phyloP scores from a whole-genome alignment of 768 basidiomycete species.

The Kwoniella dejecticola region DNA sequence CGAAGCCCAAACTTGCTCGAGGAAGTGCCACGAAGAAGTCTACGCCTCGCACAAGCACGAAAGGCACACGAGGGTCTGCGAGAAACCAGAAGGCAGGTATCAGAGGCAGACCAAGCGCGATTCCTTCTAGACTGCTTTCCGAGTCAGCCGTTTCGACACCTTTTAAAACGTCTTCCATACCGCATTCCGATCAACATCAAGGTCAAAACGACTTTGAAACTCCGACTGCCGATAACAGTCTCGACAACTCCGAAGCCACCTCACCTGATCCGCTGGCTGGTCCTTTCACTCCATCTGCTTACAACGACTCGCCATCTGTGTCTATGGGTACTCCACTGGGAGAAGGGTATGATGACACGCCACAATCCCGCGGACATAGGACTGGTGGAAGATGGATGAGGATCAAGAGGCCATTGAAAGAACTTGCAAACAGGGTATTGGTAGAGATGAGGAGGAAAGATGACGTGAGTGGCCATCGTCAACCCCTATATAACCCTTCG shows the following conservation, averaged over 20 bases:
- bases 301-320: neutral
- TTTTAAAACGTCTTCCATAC: slow-evolving; percentile 2
- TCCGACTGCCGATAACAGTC: neutral
- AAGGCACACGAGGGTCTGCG: slow-evolving; percentile 8
- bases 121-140: slow-evolving; percentile 32
- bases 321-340: slow-evolving; percentile 5
- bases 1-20: neutral
- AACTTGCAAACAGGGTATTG: slow-evolving; percentile 45
- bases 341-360: slow-evolving; percentile 10
- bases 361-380: slow-evolving; percentile 44
- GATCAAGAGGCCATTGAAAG: slow-evolving; percentile 46
- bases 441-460: slow-evolving; percentile 48
- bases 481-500: too few relatives aligned
- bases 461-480: slow-evolving; percentile 45
- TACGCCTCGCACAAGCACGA: neutral
- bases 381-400: slow-evolving; percentile 60
- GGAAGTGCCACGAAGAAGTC: neutral
- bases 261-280: slow-evolving; percentile 22
- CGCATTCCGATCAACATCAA: slow-evolving; percentile 1
- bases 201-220: slow-evolving; percentile 11
- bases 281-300: slow-evolving; percentile 17
- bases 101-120: slow-evolving; percentile 24
- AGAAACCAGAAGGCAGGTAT: neutral
- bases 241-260: slow-evolving; percentile 5
- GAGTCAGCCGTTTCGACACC: slow-evolving; percentile 21